phyloP scores from a whole-genome alignment of 495 filamentous ascomycete genomes.

The Aspergillus avenaceus region DNA sequence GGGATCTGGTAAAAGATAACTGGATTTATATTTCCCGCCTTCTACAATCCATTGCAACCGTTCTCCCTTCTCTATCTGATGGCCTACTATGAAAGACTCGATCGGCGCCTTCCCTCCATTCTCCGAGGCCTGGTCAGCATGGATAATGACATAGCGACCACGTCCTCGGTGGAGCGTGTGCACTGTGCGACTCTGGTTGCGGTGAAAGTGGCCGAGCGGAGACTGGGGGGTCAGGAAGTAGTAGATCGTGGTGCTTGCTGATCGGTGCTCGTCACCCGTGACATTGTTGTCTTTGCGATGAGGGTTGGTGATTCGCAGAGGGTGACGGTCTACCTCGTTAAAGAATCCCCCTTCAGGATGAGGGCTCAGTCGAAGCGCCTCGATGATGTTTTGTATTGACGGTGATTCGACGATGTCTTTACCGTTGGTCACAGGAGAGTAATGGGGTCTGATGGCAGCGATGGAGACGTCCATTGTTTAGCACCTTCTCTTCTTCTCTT shows the following conservation, averaged over 20 bases:
- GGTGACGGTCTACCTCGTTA: conserved; percentile 55
- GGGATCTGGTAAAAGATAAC: conserved; percentile 48
- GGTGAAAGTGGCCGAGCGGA: conserved; percentile 56
- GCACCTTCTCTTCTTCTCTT: not conserved
- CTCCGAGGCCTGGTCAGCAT: conserved; percentile 40
- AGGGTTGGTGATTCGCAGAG: conserved; percentile 44
- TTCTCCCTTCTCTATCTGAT: conserved; percentile 51
- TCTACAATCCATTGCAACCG: conserved; percentile 65
- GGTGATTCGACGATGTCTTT: conserved; percentile 28
- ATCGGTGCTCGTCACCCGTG: conserved; percentile 1
- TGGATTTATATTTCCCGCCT: conserved; percentile 60
- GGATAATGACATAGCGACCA: conserved; percentile 59
- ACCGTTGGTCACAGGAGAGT: conserved; percentile 6
- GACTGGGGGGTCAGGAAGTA: conserved; percentile 57
- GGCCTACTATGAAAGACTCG: conserved; percentile 61
- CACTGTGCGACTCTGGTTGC: conserved; percentile 54
- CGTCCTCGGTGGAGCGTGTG: conserved; percentile 58
- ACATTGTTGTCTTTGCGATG: conserved; percentile 13
- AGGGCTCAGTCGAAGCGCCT: conserved; percentile 36
- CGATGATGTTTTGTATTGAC: conserved; percentile 35
- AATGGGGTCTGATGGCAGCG: conserved; percentile 10
- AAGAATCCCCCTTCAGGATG: conserved; percentile 67
- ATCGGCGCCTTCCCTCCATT: conserved; percentile 33
- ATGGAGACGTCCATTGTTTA: conserved; percentile 12
- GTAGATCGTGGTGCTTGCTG: conserved; percentile 46